phyloP scores from a whole-genome alignment of 1,284 basidiomycete species.

The Neolentinus lepideus region DNA sequence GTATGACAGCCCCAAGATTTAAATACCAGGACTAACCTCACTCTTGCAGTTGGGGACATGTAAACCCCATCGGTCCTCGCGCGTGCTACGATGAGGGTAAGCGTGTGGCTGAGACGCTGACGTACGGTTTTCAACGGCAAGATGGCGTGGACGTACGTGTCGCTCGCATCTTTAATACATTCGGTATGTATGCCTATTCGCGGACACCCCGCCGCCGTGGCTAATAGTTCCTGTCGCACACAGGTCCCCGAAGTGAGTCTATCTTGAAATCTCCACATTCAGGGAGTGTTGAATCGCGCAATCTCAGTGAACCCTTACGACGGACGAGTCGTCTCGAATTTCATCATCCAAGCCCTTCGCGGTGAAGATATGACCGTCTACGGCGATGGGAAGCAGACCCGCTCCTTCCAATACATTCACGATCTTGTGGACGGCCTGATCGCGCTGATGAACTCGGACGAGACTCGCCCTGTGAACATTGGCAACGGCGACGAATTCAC shows the following conservation, averaged over 20 bases:
- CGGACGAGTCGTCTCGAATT: constrained; percentile 96
- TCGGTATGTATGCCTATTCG: constrained; percentile 33
- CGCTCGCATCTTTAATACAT: constrained; percentile 94
- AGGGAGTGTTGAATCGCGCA: not conserved
- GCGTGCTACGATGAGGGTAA: constrained; percentile 99
- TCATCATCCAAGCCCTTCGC: constrained; percentile 93
- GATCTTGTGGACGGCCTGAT: constrained; percentile 81
- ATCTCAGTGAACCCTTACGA: constrained; percentile 82
- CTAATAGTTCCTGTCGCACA: not conserved
- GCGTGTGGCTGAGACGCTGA: constrained; percentile 90
- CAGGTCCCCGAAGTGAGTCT: constrained; percentile 42
- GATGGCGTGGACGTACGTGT: constrained; percentile 94
- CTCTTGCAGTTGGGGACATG: constrained; percentile 86
- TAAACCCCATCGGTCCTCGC: constrained; percentile 94
- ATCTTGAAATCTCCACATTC: not conserved
- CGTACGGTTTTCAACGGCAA: constrained; percentile 91
- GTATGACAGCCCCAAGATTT: constrained; percentile 19
- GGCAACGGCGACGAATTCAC: constrained; percentile 94
- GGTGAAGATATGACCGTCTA: constrained; percentile 97
- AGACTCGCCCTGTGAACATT: constrained; percentile 92
- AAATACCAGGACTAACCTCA: not conserved
- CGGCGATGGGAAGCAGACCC: constrained; percentile 92
- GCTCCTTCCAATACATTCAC: constrained; percentile 94
- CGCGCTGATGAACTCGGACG: constrained; percentile 87
- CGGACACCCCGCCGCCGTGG: not conserved